Conservation (phyloP, 1,284 basidiomycete genomes). For the Ustanciosporium gigantosporum region DNA sequence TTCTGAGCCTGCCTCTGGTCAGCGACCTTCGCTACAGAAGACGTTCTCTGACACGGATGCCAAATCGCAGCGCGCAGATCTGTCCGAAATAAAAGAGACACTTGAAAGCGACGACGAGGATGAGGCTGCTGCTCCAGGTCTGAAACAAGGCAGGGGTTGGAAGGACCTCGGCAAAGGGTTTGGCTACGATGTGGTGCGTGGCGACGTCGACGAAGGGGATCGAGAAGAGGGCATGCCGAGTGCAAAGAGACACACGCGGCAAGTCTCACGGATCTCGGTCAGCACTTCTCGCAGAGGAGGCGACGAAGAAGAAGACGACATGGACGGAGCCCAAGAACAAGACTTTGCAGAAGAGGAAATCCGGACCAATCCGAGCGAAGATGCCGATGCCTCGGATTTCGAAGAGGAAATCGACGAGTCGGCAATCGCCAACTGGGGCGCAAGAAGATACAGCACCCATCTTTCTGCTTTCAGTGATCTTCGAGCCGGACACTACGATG, state of each 20-base stretch:
- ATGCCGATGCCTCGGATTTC: constrained; percentile 46
- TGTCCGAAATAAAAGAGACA: constrained; percentile 15
- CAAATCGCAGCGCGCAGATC: constrained; percentile 1
- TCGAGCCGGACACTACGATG: constrained; percentile 2
- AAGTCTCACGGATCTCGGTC: constrained; percentile 29
- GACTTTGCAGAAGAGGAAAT: constrained; percentile 15
- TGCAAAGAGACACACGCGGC: constrained; percentile 7
- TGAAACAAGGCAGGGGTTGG: constrained; percentile 18
- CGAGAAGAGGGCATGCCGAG: background rate
- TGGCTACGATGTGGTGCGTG: constrained; percentile 42
- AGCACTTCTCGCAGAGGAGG: constrained; percentile 14
- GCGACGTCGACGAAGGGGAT: background rate
- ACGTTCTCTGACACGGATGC: constrained; percentile 24
- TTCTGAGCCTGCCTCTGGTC: constrained; percentile 14
- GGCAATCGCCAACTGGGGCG: constrained; percentile 21
- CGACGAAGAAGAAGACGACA: constrained; percentile 17
- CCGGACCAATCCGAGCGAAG: constrained; percentile 52
- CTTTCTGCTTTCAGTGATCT: constrained; percentile 15
- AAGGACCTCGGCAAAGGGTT: constrained; percentile 48
- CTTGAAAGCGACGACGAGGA: background rate
- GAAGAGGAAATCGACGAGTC: constrained; percentile 32
- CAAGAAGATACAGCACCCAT: constrained; percentile 10
- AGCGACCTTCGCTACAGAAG: constrained; percentile 8
- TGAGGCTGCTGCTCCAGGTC: background rate
- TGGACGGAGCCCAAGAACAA: constrained; percentile 6